Conservation (phyloP, 1,139 yeast genomes). For the Kurtzmaniella quercitrusa region DNA sequence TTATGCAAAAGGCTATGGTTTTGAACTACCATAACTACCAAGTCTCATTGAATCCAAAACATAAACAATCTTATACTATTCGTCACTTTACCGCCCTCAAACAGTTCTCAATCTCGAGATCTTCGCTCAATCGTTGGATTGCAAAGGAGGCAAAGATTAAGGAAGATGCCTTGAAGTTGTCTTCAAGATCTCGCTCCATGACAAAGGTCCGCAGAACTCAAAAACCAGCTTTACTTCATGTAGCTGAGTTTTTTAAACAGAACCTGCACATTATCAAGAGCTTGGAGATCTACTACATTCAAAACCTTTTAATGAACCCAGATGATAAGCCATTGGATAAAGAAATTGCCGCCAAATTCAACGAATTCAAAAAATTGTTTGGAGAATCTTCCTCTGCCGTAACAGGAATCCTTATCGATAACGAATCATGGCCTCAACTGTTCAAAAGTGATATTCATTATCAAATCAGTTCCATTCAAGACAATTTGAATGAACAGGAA, state of each 20-base stretch:
- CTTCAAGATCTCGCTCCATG: conserved; percentile 6
- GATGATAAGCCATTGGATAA: conserved; percentile 8
- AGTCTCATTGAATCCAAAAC: conserved; percentile 13
- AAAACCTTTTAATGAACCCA: conserved; percentile 9
- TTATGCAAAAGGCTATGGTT: conserved; percentile 15
- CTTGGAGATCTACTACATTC: conserved; percentile 11
- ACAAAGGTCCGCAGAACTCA: conserved; percentile 11
- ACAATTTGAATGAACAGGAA: conserved; percentile 10
- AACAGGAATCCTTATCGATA: conserved; percentile 8
- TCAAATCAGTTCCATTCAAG: conserved; percentile 9
- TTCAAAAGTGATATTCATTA: conserved; percentile 9
- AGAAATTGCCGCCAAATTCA: conserved; percentile 10
- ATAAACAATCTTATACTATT: conserved; percentile 19
- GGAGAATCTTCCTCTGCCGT: conserved; percentile 4
- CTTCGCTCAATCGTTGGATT: conserved; percentile 21
- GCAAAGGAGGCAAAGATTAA: conserved; percentile 12
- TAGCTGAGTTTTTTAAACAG: conserved; percentile 9
- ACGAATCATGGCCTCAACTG: conserved; percentile 10
- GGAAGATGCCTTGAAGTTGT: conserved; percentile 9
- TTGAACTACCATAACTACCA: conserved; percentile 15
- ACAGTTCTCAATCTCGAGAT: conserved; percentile 17
- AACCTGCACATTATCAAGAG: conserved; percentile 11
- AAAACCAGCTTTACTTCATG: conserved; percentile 6
- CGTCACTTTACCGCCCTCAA: conserved; percentile 12
- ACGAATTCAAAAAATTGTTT: conserved; percentile 9